phyloP scores from a whole-genome alignment of 345 rosid species.

The Chamaenerion angustifolium region DNA sequence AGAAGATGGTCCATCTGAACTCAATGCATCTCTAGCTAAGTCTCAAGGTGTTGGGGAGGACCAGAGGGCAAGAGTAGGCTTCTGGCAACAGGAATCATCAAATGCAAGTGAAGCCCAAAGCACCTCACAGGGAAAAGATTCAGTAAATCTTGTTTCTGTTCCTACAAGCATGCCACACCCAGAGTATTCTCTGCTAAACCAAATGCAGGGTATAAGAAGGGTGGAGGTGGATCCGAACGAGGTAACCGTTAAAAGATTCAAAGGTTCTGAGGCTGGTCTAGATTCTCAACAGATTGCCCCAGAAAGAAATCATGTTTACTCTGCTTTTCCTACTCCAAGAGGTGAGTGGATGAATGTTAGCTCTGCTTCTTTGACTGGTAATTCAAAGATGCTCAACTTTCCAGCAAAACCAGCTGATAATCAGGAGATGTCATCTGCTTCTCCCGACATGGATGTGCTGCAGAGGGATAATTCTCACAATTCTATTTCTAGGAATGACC shows the following conservation, averaged over 20 bases:
- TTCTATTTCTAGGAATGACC: slow-evolving; percentile 16
- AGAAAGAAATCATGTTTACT: slow-evolving; percentile 26
- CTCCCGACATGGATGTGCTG: slow-evolving; percentile 20
- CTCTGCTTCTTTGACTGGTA: slow-evolving; percentile 16
- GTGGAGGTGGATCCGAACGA: slow-evolving; percentile 29
- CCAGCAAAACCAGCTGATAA: slow-evolving; percentile 10
- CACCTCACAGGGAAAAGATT: slow-evolving; percentile 18
- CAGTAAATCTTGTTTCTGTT: slow-evolving; percentile 11
- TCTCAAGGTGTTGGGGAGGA: slow-evolving; percentile 25
- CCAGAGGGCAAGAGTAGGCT: slow-evolving; percentile 20
- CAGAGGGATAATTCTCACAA: slow-evolving; percentile 23
- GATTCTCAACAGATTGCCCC: slow-evolving; percentile 28
- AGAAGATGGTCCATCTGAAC: slow-evolving; percentile 25
- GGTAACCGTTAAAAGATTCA: slow-evolving; percentile 38
- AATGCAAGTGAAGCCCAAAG: slow-evolving; percentile 15
- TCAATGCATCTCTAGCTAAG: slow-evolving; percentile 16
- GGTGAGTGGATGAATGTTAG: slow-evolving; percentile 15
- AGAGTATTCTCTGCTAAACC: slow-evolving; percentile 33
- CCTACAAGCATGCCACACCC: slow-evolving; percentile 25
- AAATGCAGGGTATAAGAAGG: slow-evolving; percentile 42
- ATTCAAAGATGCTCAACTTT: slow-evolving; percentile 22
- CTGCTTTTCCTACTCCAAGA: slow-evolving; percentile 17
- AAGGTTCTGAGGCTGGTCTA: slow-evolving; percentile 25
- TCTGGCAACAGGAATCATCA: slow-evolving; percentile 11
- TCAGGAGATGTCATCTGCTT: slow-evolving; percentile 10